phyloP scores from a whole-genome alignment of 768 basidiomycete species.

The Calocera cornea region DNA sequence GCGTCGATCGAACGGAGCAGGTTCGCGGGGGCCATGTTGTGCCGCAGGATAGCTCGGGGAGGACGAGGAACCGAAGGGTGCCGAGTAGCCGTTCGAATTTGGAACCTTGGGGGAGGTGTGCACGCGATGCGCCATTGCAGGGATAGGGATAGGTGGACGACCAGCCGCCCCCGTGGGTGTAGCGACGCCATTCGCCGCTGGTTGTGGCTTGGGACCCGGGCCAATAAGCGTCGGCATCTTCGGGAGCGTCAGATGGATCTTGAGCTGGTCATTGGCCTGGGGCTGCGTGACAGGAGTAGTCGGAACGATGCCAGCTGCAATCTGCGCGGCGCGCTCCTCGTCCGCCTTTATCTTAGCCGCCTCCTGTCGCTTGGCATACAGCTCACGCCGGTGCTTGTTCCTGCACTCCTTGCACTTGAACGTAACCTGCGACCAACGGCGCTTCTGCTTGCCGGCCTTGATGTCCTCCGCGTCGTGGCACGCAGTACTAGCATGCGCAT shows the following conservation, averaged over 20 bases:
- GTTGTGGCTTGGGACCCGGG: not conserved
- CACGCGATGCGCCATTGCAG: not conserved
- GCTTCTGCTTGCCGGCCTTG: constrained; percentile 45
- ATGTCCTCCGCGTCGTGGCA: constrained; percentile 70
- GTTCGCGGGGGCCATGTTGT: not conserved
- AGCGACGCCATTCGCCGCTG: not conserved
- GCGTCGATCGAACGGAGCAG: not conserved
- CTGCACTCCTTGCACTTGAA: constrained; percentile 47
- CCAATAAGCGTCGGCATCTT: not conserved
- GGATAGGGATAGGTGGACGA: not conserved
- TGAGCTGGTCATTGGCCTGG: not conserved
- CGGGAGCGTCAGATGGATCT: not conserved
- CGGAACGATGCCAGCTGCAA: not conserved
- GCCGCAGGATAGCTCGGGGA: not conserved
- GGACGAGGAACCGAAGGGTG: not conserved
- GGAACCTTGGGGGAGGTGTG: not conserved
- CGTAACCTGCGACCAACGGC: constrained; percentile 78
- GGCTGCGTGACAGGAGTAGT: not conserved
- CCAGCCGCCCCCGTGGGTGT: not conserved
- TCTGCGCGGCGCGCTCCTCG: not conserved
- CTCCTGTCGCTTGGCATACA: constrained; percentile 1
- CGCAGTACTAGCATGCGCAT: constrained; percentile 29
- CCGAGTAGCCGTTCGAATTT: not conserved
- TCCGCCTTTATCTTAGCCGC: not conserved
- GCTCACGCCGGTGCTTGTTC: constrained; percentile 6